Percentiles rank a stretch among this genome's conserved stretches.
Conservation (phyloP, 2,329 filamentous ascomycete genomes). For the Botrytis tulipae region DNA sequence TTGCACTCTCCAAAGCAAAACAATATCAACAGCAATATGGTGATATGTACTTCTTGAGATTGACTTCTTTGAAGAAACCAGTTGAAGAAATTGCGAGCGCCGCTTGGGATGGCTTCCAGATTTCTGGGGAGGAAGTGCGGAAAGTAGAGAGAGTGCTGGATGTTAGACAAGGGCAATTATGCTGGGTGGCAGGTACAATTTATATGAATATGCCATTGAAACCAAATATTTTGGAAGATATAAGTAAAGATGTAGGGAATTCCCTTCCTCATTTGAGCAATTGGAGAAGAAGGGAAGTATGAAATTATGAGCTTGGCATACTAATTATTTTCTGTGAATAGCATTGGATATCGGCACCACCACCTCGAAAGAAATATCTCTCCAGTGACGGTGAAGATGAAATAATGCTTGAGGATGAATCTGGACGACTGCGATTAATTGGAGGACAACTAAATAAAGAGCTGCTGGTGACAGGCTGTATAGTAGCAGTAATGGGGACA, state of each 20-base stretch:
- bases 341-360: slow-evolving; percentile 86
- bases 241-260: slow-evolving; percentile 76
- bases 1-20: slow-evolving; percentile 65
- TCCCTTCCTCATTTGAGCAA: background rate
- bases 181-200: slow-evolving; percentile 91
- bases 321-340: slow-evolving; percentile 40
- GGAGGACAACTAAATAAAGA: slow-evolving; percentile 66
- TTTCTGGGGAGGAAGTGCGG: slow-evolving; percentile 72
- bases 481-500: slow-evolving; percentile 91
- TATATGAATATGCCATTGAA: slow-evolving; percentile 98
- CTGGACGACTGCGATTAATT: slow-evolving; percentile 77
- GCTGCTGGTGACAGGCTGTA: slow-evolving; percentile 85
- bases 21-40: slow-evolving; percentile 95
- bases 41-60: slow-evolving; percentile 94
- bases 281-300: background rate
- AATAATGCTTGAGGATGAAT: slow-evolving; percentile 93
- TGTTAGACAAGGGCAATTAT: slow-evolving; percentile 90
- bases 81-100: slow-evolving; percentile 72
- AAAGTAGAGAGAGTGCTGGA: slow-evolving; percentile 87
- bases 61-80: slow-evolving; percentile 81
- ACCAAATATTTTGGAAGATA: slow-evolving; percentile 92
- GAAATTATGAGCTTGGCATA: background rate
- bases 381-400: slow-evolving; percentile 58
- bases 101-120: slow-evolving; percentile 74
- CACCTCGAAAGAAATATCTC: slow-evolving; percentile 73